Evolutionary conservation across 2,329 filamentous ascomycete species (phyloP).

Genomic region (Coniella vitis): DNA sequence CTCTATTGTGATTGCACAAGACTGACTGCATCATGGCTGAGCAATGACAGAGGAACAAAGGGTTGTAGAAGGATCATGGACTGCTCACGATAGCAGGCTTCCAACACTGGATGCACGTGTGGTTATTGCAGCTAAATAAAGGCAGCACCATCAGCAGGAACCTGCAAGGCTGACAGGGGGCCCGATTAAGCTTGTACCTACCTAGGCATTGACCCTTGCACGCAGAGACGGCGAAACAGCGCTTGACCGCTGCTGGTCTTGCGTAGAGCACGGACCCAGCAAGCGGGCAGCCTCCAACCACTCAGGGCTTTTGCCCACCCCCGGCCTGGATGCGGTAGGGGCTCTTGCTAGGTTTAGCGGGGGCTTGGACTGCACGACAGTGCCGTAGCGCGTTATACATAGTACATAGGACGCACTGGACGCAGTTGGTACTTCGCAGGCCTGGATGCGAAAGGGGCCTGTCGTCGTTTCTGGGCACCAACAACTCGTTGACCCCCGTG

Average conservation of each 20-base stretch:
- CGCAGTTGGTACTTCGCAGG: neutral
- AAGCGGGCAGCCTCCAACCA: neutral
- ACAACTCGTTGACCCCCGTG: neutral
- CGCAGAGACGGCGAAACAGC: neutral
- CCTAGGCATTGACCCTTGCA: neutral
- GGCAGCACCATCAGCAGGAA: neutral
- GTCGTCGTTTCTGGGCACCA: neutral
- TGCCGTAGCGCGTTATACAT: neutral
- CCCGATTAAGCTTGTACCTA: slow-evolving; percentile 1
- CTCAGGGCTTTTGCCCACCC: neutral
- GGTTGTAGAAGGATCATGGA: no score
- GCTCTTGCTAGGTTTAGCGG: neutral
- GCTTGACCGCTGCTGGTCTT: neutral
- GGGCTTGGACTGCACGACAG: neutral
- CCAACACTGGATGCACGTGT: neutral
- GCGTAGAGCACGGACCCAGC: neutral
- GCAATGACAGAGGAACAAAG: no score
- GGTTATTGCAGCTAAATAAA: neutral
- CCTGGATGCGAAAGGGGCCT: slow-evolving; percentile 1
- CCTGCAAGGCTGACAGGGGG: slow-evolving; percentile 3
- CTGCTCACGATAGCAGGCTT: no score
- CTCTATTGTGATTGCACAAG: no score
- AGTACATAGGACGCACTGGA: neutral
- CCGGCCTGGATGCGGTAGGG: neutral
- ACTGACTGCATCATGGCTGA: no score